These are phyloP conservation scores for Xylona heveae DNA, from an alignment of 495 filamentous ascomycete genomes.

Conservation along the genomic window DNA sequence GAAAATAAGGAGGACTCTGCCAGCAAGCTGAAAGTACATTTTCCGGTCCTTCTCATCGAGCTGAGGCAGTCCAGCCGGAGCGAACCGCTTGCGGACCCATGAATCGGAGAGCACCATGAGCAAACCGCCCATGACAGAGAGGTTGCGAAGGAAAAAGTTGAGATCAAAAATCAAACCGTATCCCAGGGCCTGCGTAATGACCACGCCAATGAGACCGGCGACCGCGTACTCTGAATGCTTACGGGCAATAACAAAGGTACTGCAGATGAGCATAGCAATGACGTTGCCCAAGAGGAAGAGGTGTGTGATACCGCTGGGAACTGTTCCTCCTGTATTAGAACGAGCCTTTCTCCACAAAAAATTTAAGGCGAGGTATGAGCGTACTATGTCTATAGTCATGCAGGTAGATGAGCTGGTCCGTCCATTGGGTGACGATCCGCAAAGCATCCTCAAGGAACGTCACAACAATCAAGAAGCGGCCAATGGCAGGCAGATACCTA, in stretches of 20 bases:
- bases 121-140: conserved; percentile 88
- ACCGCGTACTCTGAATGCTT: conserved; percentile 87
- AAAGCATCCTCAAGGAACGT: conserved; percentile 96
- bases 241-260: conserved; percentile 68
- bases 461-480: conserved; percentile 91
- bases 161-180: conserved; percentile 98
- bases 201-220: conserved; percentile 68
- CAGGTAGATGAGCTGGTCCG: conserved; percentile 81
- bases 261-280: conserved; percentile 68
- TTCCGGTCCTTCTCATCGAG: conserved; percentile 98
- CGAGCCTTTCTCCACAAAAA: conserved; percentile 5
- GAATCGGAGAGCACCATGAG: conserved; percentile 96
- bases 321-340: conserved; percentile 28
- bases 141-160: conserved; percentile 98
- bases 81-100: conserved; percentile 94
- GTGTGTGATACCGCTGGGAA: conserved; percentile 78
- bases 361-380: conserved; percentile 9
- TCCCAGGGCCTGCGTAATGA: conserved; percentile 87
- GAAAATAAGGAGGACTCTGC: conserved; percentile 90
- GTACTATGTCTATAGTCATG: conserved; percentile 85
- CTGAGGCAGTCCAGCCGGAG: conserved; percentile 80
- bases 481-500: conserved; percentile 86
- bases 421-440: conserved; percentile 95
- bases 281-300: conserved; percentile 85
- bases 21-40: conserved; percentile 98